phyloP scores from a whole-genome alignment of 1,139 yeast species.

The Pichia sp. region DNA sequence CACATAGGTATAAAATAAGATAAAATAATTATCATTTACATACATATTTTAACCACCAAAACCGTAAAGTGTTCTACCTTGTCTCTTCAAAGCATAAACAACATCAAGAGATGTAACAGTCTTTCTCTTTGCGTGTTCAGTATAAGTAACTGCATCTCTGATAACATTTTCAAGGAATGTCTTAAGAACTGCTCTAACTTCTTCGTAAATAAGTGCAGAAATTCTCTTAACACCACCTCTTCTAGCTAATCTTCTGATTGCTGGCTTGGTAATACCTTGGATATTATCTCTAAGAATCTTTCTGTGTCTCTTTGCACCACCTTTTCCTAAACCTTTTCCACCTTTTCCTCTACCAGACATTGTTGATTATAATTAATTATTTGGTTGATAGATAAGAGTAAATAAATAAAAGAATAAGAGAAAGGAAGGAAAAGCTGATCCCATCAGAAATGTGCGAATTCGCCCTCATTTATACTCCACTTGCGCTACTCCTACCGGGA shows the following conservation, averaged over 20 bases:
- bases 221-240: conserved; percentile 99
- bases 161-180: conserved; percentile 94
- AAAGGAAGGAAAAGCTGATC: background rate
- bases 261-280: conserved; percentile 99
- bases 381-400: too few species aligned
- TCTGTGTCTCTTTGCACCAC: conserved; percentile 99
- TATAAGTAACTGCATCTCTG: conserved; percentile 98
- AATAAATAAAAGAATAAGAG: background rate
- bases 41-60: conserved; percentile 98
- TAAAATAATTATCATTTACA: background rate
- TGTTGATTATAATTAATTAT: conserved; percentile 25
- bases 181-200: conserved; percentile 95
- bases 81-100: conserved; percentile 99
- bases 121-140: conserved; percentile 99
- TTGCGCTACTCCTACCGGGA: background rate
- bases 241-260: conserved; percentile 99
- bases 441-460: background rate
- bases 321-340: conserved; percentile 98
- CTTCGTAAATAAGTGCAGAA: conserved; percentile 97
- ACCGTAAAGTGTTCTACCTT: conserved; percentile 99
- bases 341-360: conserved; percentile 99
- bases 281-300: conserved; percentile 98
- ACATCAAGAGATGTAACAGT: conserved; percentile 98
- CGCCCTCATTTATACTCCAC: background rate
- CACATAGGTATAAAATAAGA: conserved; percentile 1